Conservation (phyloP, 176 grass and related monocot species). For the Canna indica region DNA sequence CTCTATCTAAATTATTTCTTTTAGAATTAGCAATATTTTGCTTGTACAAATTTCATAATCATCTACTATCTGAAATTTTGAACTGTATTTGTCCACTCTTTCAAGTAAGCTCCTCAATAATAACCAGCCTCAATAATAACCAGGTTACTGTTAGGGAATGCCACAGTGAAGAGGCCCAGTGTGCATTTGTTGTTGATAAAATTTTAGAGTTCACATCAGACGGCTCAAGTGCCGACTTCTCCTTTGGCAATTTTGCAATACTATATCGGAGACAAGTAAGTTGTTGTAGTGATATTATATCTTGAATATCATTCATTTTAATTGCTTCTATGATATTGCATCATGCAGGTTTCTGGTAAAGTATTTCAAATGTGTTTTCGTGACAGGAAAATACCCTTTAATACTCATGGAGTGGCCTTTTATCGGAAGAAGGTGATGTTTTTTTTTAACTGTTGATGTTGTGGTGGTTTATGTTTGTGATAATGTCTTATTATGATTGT, state of each 20-base stretch:
- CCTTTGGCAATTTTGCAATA: conserved; percentile 68
- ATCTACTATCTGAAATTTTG: not conserved
- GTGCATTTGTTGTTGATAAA: conserved; percentile 92
- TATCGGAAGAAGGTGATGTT: conserved; percentile 88
- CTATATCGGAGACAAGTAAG: conserved; percentile 85
- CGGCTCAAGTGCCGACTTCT: conserved; percentile 30
- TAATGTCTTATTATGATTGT: not conserved
- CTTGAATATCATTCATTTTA: conserved; percentile 3
- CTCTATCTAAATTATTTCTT: conserved; percentile 17
- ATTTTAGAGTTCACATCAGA: conserved; percentile 72
- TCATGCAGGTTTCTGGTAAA: conserved; percentile 80
- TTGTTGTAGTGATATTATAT: not conserved
- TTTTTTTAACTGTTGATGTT: not conserved
- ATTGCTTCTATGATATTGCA: conserved; percentile 21
- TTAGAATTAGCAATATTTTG: not conserved
- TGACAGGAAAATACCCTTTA: conserved; percentile 97
- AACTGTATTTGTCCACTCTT: conserved; percentile 10
- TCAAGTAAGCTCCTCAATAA: conserved; percentile 21
- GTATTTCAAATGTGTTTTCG: conserved; percentile 76
- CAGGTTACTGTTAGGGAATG: conserved; percentile 90
- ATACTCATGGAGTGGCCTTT: conserved; percentile 86
- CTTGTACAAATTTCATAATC: not conserved
- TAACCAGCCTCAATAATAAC: conserved; percentile 32
- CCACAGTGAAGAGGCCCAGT: conserved; percentile 82
- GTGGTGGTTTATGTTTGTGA: not conserved